These are phyloP conservation scores for Pseudotsuga menziesii DNA, from an alignment of 75 land plant genomes.

Conservation along the genomic window DNA sequence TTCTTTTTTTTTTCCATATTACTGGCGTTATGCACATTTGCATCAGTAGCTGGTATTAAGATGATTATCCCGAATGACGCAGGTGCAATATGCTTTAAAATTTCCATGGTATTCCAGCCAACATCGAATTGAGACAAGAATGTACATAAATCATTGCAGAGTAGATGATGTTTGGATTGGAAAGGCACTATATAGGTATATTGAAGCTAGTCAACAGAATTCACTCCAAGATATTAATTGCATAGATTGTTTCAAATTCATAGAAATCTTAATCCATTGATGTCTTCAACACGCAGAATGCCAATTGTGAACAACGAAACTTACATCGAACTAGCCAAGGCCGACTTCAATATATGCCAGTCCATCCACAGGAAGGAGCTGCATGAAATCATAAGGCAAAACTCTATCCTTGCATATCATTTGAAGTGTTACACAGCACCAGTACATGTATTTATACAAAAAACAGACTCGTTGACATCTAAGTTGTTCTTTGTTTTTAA, in stretches of 20 bases:
- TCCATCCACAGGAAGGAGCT: constrained; percentile 45
- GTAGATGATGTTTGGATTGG: constrained; percentile 85
- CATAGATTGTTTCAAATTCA: no score
- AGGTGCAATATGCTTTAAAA: constrained; percentile 79
- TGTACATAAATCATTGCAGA: constrained; percentile 72
- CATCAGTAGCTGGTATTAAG: no score
- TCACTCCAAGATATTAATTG: no score
- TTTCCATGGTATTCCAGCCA: constrained; percentile 76
- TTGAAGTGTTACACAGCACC: not conserved
- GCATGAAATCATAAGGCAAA: constrained; percentile 5
- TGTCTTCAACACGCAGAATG: constrained; percentile 48
- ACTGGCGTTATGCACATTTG: no score
- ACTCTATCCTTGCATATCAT: not conserved
- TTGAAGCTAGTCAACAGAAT: no score
- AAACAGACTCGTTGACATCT: not conserved
- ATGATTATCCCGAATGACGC: not conserved
- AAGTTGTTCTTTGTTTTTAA: not conserved
- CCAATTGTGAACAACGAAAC: constrained; percentile 47
- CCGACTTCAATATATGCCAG: constrained; percentile 63
- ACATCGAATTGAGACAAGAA: constrained; percentile 67
- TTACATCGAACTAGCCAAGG: constrained; percentile 58
- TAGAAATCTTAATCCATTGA: not conserved
- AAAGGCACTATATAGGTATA: constrained; percentile 79
- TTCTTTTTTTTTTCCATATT: no score
- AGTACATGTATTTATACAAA: not conserved